These are phyloP conservation scores for Chenopodium album DNA, from an alignment of 148 eudicot genomes.

Conservation along the genomic window DNA sequence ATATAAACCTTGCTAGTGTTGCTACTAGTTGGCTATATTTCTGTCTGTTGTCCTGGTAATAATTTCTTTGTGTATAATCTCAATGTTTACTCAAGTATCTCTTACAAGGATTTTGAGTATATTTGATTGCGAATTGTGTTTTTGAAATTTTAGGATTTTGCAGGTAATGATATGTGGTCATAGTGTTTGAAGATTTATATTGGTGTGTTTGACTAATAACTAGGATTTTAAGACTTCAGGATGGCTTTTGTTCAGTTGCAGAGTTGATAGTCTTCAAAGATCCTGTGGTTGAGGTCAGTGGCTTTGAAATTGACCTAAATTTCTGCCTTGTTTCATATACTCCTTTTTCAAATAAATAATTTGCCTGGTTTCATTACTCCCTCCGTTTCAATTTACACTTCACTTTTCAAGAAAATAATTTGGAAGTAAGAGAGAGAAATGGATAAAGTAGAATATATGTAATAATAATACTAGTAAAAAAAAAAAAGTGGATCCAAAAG, in stretches of 20 bases:
- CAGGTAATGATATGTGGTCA: not conserved
- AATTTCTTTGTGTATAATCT: not conserved
- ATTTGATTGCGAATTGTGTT: not conserved
- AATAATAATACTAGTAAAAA: no score
- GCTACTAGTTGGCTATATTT: not conserved
- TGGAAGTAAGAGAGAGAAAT: no score
- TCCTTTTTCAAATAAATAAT: no score
- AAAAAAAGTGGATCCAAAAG: no score
- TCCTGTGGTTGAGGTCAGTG: not conserved
- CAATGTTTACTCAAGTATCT: not conserved
- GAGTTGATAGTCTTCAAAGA: not conserved
- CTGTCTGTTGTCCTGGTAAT: not conserved
- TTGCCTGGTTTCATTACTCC: not conserved
- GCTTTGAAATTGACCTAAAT: not conserved
- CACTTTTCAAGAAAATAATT: no score
- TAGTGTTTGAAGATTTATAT: not conserved
- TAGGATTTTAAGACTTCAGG: not conserved
- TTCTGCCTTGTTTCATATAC: not conserved
- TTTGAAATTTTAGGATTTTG: not conserved
- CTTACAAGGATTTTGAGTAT: not conserved
- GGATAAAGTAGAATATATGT: no score
- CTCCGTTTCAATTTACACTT: no score
- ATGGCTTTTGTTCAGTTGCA: not conserved
- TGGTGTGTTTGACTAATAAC: not conserved
- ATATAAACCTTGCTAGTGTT: not conserved